Percentiles rank a stretch among this genome's conserved stretches.
Evolutionary conservation across 2,329 filamentous ascomycete species (phyloP).

Genomic region (Ophiocordyceps camponoti-floridani): DNA sequence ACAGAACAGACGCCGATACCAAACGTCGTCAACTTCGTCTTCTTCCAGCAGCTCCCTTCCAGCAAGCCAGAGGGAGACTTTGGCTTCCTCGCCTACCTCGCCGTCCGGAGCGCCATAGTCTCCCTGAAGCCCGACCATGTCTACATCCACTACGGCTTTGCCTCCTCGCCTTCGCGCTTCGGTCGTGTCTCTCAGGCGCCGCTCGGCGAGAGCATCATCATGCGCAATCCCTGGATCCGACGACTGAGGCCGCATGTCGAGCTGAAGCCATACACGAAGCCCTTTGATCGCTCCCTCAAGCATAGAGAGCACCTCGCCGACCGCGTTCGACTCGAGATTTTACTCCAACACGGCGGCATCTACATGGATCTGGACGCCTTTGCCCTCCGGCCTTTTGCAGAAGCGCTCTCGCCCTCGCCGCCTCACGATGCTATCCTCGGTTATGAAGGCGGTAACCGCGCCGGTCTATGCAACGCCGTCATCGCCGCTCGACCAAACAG

Average conservation of each 20-base stretch:
- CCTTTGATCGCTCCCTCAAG: background rate
- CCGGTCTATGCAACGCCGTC: conserved; percentile 4
- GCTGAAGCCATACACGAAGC: conserved; percentile 1
- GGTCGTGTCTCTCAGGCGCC: background rate
- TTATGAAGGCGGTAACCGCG: conserved; percentile 4
- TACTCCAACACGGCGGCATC: conserved; percentile 4
- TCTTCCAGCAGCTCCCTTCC: conserved; percentile 3
- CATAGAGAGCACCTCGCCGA: conserved; percentile 2
- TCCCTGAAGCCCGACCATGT: conserved; percentile 1
- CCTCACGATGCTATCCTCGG: conserved; percentile 3
- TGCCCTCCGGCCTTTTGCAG: conserved; percentile 3
- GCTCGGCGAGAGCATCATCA: background rate
- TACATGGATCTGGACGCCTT: conserved; percentile 4
- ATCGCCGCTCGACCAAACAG: conserved; percentile 5
- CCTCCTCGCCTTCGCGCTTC: background rate
- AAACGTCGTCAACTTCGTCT: conserved; percentile 5
- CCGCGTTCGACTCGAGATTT: conserved; percentile 2
- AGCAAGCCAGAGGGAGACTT: conserved; percentile 2
- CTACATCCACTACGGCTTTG: conserved; percentile 3
- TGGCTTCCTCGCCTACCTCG: conserved; percentile 4
- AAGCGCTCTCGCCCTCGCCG: conserved; percentile 1
- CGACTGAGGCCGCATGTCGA: conserved; percentile 2
- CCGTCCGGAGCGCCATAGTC: conserved; percentile 5
- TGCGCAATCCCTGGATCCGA: conserved; percentile 3
- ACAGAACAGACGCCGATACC: conserved; percentile 2